These are phyloP conservation scores for Fusarium buxicola DNA, from an alignment of 2,329 filamentous ascomycete species.

Conservation along the genomic window DNA sequence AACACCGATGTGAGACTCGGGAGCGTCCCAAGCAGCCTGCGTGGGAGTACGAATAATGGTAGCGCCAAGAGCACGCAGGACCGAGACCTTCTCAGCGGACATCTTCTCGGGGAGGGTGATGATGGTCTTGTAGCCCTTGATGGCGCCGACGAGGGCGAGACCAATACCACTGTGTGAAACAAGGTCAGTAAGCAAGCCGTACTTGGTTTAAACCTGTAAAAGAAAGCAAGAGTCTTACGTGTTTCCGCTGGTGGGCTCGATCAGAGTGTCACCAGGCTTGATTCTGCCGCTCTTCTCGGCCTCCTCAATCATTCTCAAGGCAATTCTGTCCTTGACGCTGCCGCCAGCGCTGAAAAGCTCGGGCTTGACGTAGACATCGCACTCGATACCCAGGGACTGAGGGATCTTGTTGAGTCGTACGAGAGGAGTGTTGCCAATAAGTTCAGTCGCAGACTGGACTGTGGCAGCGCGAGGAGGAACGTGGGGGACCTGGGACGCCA, in stretches of 20 bases:
- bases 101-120: conserved; percentile 99
- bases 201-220: neutral
- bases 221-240: conserved; percentile 63
- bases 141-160: conserved; percentile 89
- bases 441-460: conserved; percentile 77
- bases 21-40: conserved; percentile 92
- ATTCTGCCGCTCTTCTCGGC: conserved; percentile 92
- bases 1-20: conserved; percentile 97
- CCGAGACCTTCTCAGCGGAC: conserved; percentile 97
- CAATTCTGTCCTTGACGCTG: conserved; percentile 95
- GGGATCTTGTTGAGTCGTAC: conserved; percentile 94
- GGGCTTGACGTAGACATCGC: conserved; percentile 89
- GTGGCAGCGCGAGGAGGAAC: conserved; percentile 51
- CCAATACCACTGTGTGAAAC: conserved; percentile 78
- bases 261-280: conserved; percentile 96
- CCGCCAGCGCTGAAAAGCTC: conserved; percentile 96
- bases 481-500: conserved; percentile 48
- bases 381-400: conserved; percentile 88
- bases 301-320: conserved; percentile 96
- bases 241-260: conserved; percentile 98
- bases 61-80: conserved; percentile 90
- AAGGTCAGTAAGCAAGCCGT: conserved; percentile 3
- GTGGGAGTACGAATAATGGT: conserved; percentile 98
- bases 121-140: conserved; percentile 98
- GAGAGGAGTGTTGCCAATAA: conserved; percentile 96